Evolutionary conservation across 257 asterid genomes (phyloP).

Genomic region (Rhazya stricta): DNA sequence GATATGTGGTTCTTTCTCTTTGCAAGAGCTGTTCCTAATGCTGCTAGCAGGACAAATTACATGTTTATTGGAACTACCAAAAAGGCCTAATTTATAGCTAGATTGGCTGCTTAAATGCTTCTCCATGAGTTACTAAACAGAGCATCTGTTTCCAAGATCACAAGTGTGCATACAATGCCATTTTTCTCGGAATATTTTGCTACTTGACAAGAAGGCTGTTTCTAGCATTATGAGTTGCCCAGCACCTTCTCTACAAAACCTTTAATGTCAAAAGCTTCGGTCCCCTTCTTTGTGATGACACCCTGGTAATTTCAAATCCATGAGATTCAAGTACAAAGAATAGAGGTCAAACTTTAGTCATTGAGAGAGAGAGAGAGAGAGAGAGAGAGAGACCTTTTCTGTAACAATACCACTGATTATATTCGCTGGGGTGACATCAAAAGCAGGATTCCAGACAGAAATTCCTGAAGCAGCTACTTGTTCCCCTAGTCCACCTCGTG

Average conservation of each 20-base stretch:
- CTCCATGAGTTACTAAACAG: neutral
- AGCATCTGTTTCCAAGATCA: neutral
- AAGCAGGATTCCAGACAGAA: conserved; percentile 96
- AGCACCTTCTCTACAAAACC: conserved; percentile 34
- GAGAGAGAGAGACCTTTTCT: conserved; percentile 56
- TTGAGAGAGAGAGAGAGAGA: neutral
- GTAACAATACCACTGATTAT: conserved; percentile 72
- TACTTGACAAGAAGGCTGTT: neutral
- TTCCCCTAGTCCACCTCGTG: conserved; percentile 90
- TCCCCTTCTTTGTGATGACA: conserved; percentile 62
- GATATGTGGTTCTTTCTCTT: neutral
- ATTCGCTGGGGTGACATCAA: conserved; percentile 86
- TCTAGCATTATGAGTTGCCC: conserved; percentile 7
- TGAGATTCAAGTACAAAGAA: neutral
- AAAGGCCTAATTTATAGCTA: neutral
- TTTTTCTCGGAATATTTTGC: too few relatives aligned
- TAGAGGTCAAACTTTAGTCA: too few relatives aligned
- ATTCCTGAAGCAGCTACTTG: conserved; percentile 95
- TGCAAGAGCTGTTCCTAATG: neutral
- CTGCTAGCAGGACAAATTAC: neutral
- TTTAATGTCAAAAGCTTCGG: conserved; percentile 52
- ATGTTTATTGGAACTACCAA: neutral
- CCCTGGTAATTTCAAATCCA: conserved; percentile 41
- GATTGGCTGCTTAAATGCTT: neutral
- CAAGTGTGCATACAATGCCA: too few relatives aligned